Base-by-base conservation (phyloP, 1,139 yeast genomes). In the Debaryomyces fabryi region DNA sequence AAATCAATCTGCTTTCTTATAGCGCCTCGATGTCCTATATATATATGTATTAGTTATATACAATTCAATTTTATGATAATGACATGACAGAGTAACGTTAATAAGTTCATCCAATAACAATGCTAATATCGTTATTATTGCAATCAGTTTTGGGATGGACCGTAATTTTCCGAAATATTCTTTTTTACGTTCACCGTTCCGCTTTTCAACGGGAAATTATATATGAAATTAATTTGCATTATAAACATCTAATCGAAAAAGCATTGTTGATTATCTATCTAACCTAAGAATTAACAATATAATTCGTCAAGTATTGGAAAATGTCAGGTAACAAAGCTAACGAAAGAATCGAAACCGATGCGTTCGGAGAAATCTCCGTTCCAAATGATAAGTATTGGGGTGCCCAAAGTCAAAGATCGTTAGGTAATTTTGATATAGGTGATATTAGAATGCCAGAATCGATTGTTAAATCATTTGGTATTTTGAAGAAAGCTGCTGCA, bases 351-450 rank as follows among this genome's bases (percentile, higher is more conserved):
- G 97, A 90, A 68, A 81, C 89, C 48, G 97, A 90, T 70, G 96
- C 96, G 46, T 90, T 90, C 62, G 97, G 97, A 56, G 95, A 88
- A 63, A 85, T 91, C 62, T 86, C 86, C 60, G 97, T 89, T 42
- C 91, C 89, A 46, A 72, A 79, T 51, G 79, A 86, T 61, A 83
- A 81, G 66, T 89, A 89, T 77, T 90, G 95, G 92, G 97, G 97
- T 52, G 97, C 97, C 36, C 97, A 91, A 72, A 90, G 97, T 52
- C 96, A 90, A 71, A 81, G 92, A 68, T 84, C 96, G 23, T 76
- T 83, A 58, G 86, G 84, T 69, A 91, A 91, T 79, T 91, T 91
- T 77, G 86, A 88, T 68, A 91, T 91, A 63, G 97, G 97, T 55
- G 96, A 96, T 48, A 76, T 79, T 18, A 81, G 87, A 58, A 84